Percentiles rank a stretch among this genome's conserved stretches.
Evolutionary conservation across 2,329 filamentous ascomycete species (phyloP).

Genomic region (Cordyceps pruinosa): DNA sequence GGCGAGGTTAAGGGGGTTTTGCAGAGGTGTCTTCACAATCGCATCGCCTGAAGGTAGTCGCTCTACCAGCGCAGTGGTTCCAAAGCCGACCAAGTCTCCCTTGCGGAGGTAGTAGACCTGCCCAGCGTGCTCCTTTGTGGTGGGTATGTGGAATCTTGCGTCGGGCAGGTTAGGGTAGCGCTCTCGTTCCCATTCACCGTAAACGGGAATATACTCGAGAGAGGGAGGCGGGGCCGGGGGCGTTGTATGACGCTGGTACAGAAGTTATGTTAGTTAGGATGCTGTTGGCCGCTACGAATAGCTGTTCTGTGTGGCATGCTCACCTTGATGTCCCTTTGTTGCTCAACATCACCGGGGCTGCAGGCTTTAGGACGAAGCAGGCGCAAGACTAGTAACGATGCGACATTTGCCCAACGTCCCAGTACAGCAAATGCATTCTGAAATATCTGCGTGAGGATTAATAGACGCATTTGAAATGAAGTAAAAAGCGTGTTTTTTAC

Average conservation of each 20-base stretch:
- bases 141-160: slow-evolving; percentile 18
- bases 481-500: background rate
- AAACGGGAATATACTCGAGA: slow-evolving; percentile 15
- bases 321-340: background rate
- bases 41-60: slow-evolving; percentile 17
- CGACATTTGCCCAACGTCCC: background rate
- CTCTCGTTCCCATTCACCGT: slow-evolving; percentile 18
- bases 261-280: background rate
- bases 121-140: slow-evolving; percentile 12
- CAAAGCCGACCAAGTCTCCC: slow-evolving; percentile 15
- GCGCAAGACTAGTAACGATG: background rate
- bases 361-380: background rate
- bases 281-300: background rate
- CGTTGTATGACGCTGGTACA: background rate
- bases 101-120: slow-evolving; percentile 20
- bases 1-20: slow-evolving; percentile 15
- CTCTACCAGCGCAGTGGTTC: slow-evolving; percentile 18
- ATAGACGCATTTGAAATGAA: background rate
- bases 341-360: background rate
- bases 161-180: slow-evolving; percentile 18
- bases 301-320: background rate
- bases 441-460: background rate
- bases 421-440: background rate
- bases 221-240: background rate
- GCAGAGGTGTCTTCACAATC: slow-evolving; percentile 19